Evolutionary conservation across 2,329 filamentous ascomycete genomes (phyloP), one percentile per base, ranked within the genome.

Genomic region (Xylariaceae sp.): DNA sequence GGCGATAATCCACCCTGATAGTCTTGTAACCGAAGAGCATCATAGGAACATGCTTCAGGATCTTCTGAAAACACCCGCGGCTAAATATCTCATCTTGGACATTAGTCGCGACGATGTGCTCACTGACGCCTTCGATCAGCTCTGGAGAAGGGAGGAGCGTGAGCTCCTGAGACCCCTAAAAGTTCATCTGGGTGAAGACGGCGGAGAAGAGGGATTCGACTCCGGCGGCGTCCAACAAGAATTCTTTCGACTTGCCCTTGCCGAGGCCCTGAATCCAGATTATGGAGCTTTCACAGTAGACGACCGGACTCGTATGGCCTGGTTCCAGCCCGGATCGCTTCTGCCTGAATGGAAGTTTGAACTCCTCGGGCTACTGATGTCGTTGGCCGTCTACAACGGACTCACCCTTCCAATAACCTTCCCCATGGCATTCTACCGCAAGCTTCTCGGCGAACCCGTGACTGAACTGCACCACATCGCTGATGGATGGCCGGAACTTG

Each of bases 151-250:
- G 22, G 81, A 95, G 57, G 77, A 78, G 50, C 72, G 83, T 22
- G 87, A 95, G 59, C 65, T 96, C 3, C 65, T 90, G 50, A 77
- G 87, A 17, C 92, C 92, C 1, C 63, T 98, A 21, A 94, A 94
- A 50, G 81, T 98, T 7, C 80, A 86, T 32, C 75, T 96, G 37
- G 88, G 88, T 3, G 82, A 87, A 52, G 80, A 86, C 21, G 69
- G 70, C 33, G 86, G 87, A 19, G 92, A 96, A 57, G 80, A 93
- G 55, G 92, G 92, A 0, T 77, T 93, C 21, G 92, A 98, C 56
- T 87, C 90, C 31, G 92, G 92, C 27, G 92, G 92, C 42, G 89
- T 98, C 1, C 90, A 95, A 49, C 89, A 94, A 55, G 92, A 98
- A 44, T 96, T 94, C 55, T 96, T 98, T 62, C 78, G 87, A 12